Conservation (phyloP, 179 eudicot genomes). For the Heliamphora pulchella region DNA sequence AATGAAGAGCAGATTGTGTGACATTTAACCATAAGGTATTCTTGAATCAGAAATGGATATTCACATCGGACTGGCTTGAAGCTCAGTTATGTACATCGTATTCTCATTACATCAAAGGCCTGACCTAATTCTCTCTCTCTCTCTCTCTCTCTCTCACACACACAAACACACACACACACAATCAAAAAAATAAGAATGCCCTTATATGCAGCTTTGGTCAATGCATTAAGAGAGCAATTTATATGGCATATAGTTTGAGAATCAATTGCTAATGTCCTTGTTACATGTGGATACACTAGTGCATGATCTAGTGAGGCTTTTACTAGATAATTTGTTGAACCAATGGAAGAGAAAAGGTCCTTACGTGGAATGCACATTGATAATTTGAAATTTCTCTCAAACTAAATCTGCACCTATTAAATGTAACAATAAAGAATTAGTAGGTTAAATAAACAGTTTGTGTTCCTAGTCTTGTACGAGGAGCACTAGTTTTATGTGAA, state of each 20-base stretch:
- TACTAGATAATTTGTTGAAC: not conserved
- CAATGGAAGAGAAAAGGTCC: not conserved
- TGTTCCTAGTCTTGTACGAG: not conserved
- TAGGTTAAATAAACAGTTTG: not conserved
- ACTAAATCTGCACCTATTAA: conserved; percentile 6
- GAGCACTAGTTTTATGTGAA: not conserved
- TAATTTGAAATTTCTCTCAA: not conserved
- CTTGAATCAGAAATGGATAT: not conserved
- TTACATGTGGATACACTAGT: not conserved
- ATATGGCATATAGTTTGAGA: not conserved
- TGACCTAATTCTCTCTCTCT: not conserved
- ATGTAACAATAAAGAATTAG: not conserved
- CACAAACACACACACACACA: too few relatives aligned
- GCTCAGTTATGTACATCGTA: not conserved
- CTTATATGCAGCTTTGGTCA: not conserved
- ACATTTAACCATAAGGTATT: not conserved
- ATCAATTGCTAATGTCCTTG: not conserved
- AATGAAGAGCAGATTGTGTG: not conserved
- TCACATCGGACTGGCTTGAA: not conserved
- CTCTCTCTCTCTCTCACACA: too few relatives aligned
- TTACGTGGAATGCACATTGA: not conserved
- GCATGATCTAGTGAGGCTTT: not conserved
- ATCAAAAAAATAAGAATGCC: too few relatives aligned
- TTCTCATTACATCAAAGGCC: not conserved
- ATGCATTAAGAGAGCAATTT: not conserved